Percentiles rank a stretch among this genome's conserved stretches.
Evolutionary conservation across 306 rosid species (phyloP).

Genomic region (Lupinus albus): DNA sequence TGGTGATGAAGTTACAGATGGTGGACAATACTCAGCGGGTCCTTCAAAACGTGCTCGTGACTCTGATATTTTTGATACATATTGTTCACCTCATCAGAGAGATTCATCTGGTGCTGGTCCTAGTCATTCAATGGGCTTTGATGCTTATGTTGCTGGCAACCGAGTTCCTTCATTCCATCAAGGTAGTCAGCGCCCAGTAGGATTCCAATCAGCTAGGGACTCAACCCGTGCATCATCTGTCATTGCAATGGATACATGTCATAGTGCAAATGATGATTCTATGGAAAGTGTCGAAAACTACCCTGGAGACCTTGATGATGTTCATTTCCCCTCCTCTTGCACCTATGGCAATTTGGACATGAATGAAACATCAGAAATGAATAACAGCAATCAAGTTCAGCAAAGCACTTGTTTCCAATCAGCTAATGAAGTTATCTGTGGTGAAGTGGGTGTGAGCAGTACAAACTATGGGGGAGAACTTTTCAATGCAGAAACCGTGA

Average conservation of each 20-base stretch:
- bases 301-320: constrained; percentile 86
- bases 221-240: constrained; percentile 97
- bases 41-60: constrained; percentile 93
- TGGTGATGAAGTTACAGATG: constrained; percentile 93
- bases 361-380: constrained; percentile 88
- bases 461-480: constrained; percentile 87
- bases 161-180: constrained; percentile 67
- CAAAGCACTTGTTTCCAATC: constrained; percentile 80
- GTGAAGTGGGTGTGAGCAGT: constrained; percentile 90
- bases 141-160: constrained; percentile 63
- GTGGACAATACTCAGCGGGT: constrained; percentile 86
- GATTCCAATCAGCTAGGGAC: constrained; percentile 76
- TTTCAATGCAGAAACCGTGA: constrained; percentile 89
- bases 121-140: constrained; percentile 85
- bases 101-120: constrained; percentile 93
- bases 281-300: constrained; percentile 98
- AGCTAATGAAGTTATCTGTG: constrained; percentile 66
- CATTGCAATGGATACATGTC: constrained; percentile 96
- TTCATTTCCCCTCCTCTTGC: constrained; percentile 94
- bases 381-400: constrained; percentile 90
- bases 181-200: constrained; percentile 65
- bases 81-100: constrained; percentile 72
- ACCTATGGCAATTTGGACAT: constrained; percentile 81
- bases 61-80: constrained; percentile 70
- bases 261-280: constrained; percentile 76